These are phyloP conservation scores for Chalara sp. DNA, from an alignment of 2,329 filamentous ascomycete genomes.

Conservation along the genomic window DNA sequence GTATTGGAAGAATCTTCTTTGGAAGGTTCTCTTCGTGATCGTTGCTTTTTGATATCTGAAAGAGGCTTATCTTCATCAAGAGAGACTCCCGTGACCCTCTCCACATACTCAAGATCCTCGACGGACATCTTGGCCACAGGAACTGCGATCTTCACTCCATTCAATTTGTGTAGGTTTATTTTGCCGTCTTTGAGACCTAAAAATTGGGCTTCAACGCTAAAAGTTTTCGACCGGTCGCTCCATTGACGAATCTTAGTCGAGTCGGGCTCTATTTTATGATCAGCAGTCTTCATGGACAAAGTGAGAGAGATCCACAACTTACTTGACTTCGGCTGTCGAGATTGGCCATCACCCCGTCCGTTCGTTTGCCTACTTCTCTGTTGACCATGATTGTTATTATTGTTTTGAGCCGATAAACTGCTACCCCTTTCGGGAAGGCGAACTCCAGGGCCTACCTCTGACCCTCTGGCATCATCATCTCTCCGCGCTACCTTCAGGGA, in stretches of 20 bases:
- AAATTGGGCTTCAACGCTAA: constrained; percentile 96
- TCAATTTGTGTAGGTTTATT: constrained; percentile 95
- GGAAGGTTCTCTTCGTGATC: constrained; percentile 21
- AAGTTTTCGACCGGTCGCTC: constrained; percentile 92
- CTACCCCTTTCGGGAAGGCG: constrained; percentile 71
- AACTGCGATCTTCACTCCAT: constrained; percentile 97
- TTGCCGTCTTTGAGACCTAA: constrained; percentile 91
- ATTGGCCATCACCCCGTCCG: constrained; percentile 50
- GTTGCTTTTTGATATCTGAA: constrained; percentile 62
- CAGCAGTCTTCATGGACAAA: not conserved
- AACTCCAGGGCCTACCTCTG: constrained; percentile 73
- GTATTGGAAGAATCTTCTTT: constrained; percentile 21
- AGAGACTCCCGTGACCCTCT: constrained; percentile 78
- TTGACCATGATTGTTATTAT: constrained; percentile 60
- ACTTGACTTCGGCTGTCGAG: constrained; percentile 63
- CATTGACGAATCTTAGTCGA: constrained; percentile 76
- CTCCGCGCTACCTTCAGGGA: constrained; percentile 55
- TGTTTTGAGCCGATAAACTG: constrained; percentile 63
- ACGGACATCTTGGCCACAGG: constrained; percentile 93
- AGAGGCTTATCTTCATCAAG: constrained; percentile 89
- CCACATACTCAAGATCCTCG: constrained; percentile 92
- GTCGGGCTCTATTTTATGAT: constrained; percentile 62
- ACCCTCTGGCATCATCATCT: constrained; percentile 50
- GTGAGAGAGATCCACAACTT: constrained; percentile 33
- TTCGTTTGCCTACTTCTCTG: constrained; percentile 69